Conservation (phyloP, 108 stramenopile genomes). For the Fistulifera solaris region DNA sequence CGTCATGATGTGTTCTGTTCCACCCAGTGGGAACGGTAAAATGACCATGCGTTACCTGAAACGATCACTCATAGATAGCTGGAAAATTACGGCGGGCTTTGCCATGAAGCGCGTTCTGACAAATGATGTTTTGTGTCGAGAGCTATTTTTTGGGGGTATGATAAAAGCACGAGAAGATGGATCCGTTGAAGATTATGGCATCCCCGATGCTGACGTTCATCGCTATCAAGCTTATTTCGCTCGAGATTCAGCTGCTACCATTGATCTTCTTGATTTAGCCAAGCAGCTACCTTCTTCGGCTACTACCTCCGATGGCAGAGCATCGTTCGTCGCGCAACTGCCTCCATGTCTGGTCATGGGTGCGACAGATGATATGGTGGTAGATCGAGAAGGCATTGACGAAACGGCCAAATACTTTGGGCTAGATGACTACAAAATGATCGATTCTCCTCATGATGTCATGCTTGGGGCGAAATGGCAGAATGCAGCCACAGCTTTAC, state of each 20-base stretch:
- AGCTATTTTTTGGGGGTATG: conserved; percentile 52
- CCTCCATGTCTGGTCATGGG: conserved; percentile 58
- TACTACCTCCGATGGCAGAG: conserved; percentile 20
- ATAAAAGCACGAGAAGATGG: conserved; percentile 15
- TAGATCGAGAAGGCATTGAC: conserved; percentile 42
- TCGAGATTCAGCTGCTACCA: conserved; percentile 38
- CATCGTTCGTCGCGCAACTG: conserved; percentile 20
- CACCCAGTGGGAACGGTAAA: conserved; percentile 79
- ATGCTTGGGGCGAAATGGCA: conserved; percentile 55
- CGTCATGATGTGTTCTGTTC: conserved; percentile 69
- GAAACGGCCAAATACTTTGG: conserved; percentile 55
- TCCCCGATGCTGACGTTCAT: conserved; percentile 47
- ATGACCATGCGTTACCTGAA: conserved; percentile 41
- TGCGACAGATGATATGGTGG: conserved; percentile 49
- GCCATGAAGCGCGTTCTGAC: conserved; percentile 40
- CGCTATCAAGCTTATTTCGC: conserved; percentile 43
- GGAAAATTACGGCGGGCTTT: conserved; percentile 52
- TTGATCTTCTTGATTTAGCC: conserved; percentile 43
- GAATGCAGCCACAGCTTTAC: conserved; percentile 34
- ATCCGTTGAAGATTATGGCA: conserved; percentile 28
- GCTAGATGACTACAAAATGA: conserved; percentile 20
- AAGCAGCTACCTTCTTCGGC: conserved; percentile 28
- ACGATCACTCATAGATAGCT: conserved; percentile 33
- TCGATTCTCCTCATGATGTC: conserved; percentile 65
- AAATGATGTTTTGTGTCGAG: conserved; percentile 30